A percentile compares a stretch with the other conserved stretches of the same genome.
phyloP scores from a whole-genome alignment of 1,284 basidiomycete genomes.

The Lentinula novae-zelandiae region DNA sequence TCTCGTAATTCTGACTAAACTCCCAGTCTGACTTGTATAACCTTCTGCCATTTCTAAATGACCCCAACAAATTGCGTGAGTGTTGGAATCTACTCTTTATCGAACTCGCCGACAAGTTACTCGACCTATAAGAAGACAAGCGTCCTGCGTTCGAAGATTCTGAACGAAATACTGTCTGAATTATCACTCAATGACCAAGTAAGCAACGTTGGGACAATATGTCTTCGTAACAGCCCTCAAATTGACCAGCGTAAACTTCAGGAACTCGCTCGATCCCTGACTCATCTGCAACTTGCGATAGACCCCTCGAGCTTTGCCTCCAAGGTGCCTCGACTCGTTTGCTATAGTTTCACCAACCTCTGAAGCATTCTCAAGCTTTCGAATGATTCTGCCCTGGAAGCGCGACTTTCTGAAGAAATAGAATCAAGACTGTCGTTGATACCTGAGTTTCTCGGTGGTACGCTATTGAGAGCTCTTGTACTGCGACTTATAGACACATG shows the following conservation, averaged over 20 bases:
- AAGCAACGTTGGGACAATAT: no score
- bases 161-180: slow-evolving; percentile 6
- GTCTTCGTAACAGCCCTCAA: neutral
- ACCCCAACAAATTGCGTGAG: no score
- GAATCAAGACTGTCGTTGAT: neutral
- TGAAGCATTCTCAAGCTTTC: neutral
- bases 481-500: neutral
- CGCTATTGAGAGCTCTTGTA: neutral
- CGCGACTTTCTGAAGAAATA: neutral
- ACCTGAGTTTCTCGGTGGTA: neutral
- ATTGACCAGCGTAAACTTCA: neutral
- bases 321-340: neutral
- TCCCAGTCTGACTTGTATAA: no score
- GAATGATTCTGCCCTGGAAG: neutral
- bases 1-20: no score
- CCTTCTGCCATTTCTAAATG: no score
- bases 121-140: neutral
- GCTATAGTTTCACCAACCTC: neutral
- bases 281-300: neutral
- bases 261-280: neutral
- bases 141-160: neutral
- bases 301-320: neutral
- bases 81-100: no score
- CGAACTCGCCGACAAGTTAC: no score
- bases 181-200: neutral